Evolutionary conservation across 1,284 basidiomycete species (phyloP).

Genomic region (Trichosporon sp.): DNA sequence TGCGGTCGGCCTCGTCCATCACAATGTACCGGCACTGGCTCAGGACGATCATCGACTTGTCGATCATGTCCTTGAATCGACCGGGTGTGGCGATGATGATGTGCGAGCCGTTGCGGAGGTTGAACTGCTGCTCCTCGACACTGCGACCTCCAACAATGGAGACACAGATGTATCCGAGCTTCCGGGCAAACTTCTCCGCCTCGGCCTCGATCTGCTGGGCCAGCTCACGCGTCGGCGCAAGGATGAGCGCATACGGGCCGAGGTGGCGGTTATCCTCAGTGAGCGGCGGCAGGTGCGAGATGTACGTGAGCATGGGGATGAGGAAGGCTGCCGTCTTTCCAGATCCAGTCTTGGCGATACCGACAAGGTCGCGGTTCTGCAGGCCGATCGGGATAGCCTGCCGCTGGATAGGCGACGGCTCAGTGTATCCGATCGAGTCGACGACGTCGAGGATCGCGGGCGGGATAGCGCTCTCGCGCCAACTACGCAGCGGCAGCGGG

Average conservation of each 20-base stretch:
- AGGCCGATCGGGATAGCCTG: constrained; percentile 97
- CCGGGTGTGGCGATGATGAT: constrained; percentile 98
- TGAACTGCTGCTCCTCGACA: constrained; percentile 95
- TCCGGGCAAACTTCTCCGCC: constrained; percentile 79
- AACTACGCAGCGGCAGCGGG: constrained; percentile 83
- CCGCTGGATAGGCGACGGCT: constrained; percentile 92
- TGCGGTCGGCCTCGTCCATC: constrained; percentile 98
- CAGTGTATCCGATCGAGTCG: constrained; percentile 88
- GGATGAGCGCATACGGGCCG: constrained; percentile 87
- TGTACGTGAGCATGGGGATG: constrained; percentile 95
- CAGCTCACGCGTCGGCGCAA: constrained; percentile 85
- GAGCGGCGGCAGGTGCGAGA: constrained; percentile 74
- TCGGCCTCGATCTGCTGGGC: constrained; percentile 96
- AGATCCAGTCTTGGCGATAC: constrained; percentile 97
- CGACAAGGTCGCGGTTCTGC: constrained; percentile 93
- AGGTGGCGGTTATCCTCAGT: constrained; percentile 86
- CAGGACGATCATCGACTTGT: constrained; percentile 88
- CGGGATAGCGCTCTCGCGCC: constrained; percentile 84
- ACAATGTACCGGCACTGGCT: constrained; percentile 96
- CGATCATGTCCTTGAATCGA: constrained; percentile 93
- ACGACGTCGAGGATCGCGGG: constrained; percentile 72
- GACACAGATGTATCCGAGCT: constrained; percentile 84
- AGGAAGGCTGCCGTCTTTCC: constrained; percentile 99
- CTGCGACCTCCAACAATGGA: constrained; percentile 94
- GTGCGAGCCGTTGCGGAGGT: constrained; percentile 89